Conservation (phyloP, 768 basidiomycete species). For the Podaxis mareebaensis region DNA sequence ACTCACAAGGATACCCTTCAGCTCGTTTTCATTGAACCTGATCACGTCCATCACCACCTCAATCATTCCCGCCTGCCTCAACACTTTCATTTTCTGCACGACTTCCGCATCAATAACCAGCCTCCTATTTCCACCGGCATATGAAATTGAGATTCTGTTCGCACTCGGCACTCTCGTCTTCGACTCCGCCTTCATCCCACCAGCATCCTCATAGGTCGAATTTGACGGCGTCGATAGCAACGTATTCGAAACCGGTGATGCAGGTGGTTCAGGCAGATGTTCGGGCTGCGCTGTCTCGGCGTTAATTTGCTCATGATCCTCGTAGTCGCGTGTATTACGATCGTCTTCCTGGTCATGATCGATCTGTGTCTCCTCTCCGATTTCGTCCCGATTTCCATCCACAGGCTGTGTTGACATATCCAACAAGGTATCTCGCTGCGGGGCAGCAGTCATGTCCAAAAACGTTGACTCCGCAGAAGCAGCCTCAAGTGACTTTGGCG, state of each 20-base stretch:
- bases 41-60: conserved; percentile 72
- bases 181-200: conserved; percentile 39
- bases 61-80: conserved; percentile 80
- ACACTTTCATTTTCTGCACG: conserved; percentile 79
- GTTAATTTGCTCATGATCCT: conserved; percentile 16
- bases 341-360: conserved; percentile 16
- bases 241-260: conserved; percentile 56
- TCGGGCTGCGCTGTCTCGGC: conserved; percentile 34
- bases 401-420: background rate
- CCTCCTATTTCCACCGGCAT: conserved; percentile 84
- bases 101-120: conserved; percentile 88
- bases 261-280: conserved; percentile 60
- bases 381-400: background rate
- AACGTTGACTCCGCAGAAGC: conserved; percentile 56
- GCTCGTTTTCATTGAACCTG: conserved; percentile 51
- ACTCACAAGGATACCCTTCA: conserved; percentile 79
- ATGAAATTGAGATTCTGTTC: conserved; percentile 92
- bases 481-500: conserved; percentile 39
- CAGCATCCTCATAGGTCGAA: conserved; percentile 48
- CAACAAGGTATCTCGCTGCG: conserved; percentile 23
- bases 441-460: conserved; percentile 39
- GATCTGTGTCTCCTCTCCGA: conserved; percentile 18
- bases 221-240: conserved; percentile 41
- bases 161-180: conserved; percentile 58
- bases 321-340: background rate